These are phyloP conservation scores for Amanita exitialis DNA, from an alignment of 768 basidiomycete genomes.

Conservation along the genomic window DNA sequence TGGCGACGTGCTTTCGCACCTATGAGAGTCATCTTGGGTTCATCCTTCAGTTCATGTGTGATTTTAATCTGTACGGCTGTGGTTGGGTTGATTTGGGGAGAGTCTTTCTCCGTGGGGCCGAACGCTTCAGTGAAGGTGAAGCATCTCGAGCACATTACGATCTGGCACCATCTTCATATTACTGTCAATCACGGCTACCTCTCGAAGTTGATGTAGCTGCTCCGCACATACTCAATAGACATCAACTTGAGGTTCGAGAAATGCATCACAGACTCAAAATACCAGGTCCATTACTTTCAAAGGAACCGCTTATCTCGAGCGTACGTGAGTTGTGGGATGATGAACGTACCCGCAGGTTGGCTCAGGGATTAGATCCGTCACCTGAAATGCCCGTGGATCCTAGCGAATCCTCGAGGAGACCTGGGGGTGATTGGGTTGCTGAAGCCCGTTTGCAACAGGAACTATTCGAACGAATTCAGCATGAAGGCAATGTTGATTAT, in stretches of 20 bases:
- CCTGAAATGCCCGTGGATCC: conserved; percentile 65
- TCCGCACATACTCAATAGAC: conserved; percentile 82
- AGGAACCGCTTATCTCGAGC: conserved; percentile 74
- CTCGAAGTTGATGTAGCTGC: conserved; percentile 82
- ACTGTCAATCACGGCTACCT: conserved; percentile 52
- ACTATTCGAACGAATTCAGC: conserved; percentile 50
- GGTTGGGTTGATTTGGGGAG: conserved; percentile 74
- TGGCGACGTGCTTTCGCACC: conserved; percentile 67
- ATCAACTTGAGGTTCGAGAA: conserved; percentile 48
- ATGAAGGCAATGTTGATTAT: conserved; percentile 21
- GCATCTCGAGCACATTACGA: conserved; percentile 15
- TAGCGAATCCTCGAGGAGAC: conserved; percentile 49
- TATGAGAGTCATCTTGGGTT: conserved; percentile 91
- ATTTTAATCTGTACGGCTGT: conserved; percentile 92
- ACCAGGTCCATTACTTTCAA: conserved; percentile 36
- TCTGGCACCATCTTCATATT: conserved; percentile 37
- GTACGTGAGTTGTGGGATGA: conserved; percentile 97
- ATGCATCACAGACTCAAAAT: conserved; percentile 62
- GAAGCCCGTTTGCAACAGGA: conserved; percentile 73
- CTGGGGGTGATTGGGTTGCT: conserved; percentile 56
- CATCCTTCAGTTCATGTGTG: conserved; percentile 86
- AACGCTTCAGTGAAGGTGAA: conserved; percentile 19
- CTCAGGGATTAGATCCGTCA: conserved; percentile 60
- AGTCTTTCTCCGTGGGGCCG: conserved; percentile 46
- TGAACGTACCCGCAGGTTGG: conserved; percentile 66